Conservation (phyloP, 345 rosid species). For the Firmiana major region DNA sequence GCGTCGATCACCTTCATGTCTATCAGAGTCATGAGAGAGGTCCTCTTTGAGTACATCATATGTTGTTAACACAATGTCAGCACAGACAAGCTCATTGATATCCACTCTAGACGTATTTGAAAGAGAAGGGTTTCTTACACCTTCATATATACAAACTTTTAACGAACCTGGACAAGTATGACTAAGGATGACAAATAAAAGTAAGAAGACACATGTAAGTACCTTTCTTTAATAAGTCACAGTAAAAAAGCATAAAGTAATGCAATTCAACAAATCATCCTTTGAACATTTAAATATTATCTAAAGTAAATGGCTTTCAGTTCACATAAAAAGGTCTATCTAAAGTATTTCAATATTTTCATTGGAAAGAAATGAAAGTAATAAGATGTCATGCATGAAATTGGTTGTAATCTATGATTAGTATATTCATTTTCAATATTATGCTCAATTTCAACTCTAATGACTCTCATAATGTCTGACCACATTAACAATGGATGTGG, state of each 20-base stretch:
- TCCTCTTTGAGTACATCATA: slow-evolving; percentile 97
- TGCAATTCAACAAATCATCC: slow-evolving; percentile 10
- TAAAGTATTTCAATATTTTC: background rate
- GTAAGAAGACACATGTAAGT: slow-evolving; percentile 18
- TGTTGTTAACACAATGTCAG: slow-evolving; percentile 84
- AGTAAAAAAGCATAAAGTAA: slow-evolving; percentile 13
- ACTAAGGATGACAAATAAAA: slow-evolving; percentile 39
- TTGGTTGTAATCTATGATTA: background rate
- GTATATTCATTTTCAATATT: slow-evolving; percentile 1
- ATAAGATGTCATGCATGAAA: background rate
- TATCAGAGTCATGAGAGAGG: slow-evolving; percentile 83
- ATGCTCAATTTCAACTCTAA: background rate
- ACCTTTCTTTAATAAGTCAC: slow-evolving; percentile 15
- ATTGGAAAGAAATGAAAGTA: background rate
- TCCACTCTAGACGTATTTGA: slow-evolving; percentile 48
- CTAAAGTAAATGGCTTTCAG: background rate
- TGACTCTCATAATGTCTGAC: background rate
- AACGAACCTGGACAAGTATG: slow-evolving; percentile 85
- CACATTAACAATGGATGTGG: background rate
- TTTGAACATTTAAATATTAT: slow-evolving; percentile 6
- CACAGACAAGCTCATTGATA: slow-evolving; percentile 58
- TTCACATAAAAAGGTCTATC: background rate
- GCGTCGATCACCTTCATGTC: slow-evolving; percentile 92
- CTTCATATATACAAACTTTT: slow-evolving; percentile 71
- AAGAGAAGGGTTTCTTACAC: slow-evolving; percentile 65